Percentiles rank a stretch among this genome's conserved stretches.
These are phyloP conservation scores for Schizosaccharomyces japonicus DNA, from an alignment of 805 yeast species.

Conservation along the genomic window DNA sequence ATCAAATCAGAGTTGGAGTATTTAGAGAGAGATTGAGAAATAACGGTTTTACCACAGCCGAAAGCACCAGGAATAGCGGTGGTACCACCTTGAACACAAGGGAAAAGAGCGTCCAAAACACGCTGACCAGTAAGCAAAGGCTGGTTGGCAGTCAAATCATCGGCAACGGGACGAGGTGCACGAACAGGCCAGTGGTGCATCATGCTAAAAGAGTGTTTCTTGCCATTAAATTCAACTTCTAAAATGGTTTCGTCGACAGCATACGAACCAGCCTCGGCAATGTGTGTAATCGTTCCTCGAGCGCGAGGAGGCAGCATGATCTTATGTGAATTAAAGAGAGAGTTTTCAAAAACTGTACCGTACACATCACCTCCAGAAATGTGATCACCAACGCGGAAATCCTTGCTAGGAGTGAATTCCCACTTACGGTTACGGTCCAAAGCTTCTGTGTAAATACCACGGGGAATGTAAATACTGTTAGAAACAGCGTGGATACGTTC, in stretches of 20 bases:
- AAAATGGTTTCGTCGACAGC: slow-evolving; percentile 69
- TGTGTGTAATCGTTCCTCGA: slow-evolving; percentile 79
- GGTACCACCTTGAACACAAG: slow-evolving; percentile 99
- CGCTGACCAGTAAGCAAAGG: slow-evolving; percentile 97
- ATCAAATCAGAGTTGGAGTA: slow-evolving; percentile 93
- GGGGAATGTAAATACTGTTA: slow-evolving; percentile 87
- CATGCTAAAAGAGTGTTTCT: slow-evolving; percentile 60
- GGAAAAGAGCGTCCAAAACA: slow-evolving; percentile 91
- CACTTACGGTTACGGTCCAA: slow-evolving; percentile 57
- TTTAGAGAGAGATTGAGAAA: slow-evolving; percentile 89
- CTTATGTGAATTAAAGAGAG: slow-evolving; percentile 76
- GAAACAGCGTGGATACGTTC: slow-evolving; percentile 72
- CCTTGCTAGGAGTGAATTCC: slow-evolving; percentile 57
- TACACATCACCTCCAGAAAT: slow-evolving; percentile 94
- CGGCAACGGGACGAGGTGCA: slow-evolving; percentile 96
- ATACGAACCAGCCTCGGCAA: slow-evolving; percentile 79
- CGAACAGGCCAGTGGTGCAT: slow-evolving; percentile 99
- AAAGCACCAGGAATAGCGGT: slow-evolving; percentile 99
- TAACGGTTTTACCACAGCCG: slow-evolving; percentile 97
- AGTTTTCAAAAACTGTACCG: slow-evolving; percentile 84
- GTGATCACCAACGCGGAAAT: slow-evolving; percentile 77
- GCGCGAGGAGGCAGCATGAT: slow-evolving; percentile 94
- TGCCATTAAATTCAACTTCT: slow-evolving; percentile 88
- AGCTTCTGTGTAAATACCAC: slow-evolving; percentile 97
- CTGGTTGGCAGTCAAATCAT: slow-evolving; percentile 74